Evolutionary conservation across 768 basidiomycete species (phyloP).

Genomic region (Cystobasidium ongulense): DNA sequence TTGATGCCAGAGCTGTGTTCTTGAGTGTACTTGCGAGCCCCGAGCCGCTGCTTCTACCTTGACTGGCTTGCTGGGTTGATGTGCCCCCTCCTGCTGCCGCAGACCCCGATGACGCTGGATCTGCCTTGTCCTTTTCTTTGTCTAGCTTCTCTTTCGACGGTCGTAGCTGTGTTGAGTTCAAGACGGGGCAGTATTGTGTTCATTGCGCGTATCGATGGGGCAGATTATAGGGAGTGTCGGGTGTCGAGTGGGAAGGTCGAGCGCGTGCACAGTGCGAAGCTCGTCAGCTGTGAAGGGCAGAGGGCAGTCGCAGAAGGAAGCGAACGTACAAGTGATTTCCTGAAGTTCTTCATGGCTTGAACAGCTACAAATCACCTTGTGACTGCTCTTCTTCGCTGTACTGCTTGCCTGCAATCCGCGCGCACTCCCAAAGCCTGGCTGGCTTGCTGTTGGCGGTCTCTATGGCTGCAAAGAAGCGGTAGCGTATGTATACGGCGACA

Average conservation of each 20-base stretch:
- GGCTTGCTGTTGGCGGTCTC: background rate
- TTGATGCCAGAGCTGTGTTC: conserved; percentile 9
- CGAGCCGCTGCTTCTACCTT: background rate
- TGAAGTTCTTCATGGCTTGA: background rate
- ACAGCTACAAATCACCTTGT: background rate
- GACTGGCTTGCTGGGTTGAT: background rate
- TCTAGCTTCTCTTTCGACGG: background rate
- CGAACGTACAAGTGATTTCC: background rate
- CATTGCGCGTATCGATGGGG: background rate
- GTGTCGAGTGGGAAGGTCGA: background rate
- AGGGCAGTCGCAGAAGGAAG: background rate
- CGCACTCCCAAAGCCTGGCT: background rate
- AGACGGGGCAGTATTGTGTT: no score
- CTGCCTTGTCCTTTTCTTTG: background rate
- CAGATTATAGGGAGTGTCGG: background rate
- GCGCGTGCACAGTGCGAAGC: background rate
- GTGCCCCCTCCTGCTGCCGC: background rate
- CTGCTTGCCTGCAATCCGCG: background rate
- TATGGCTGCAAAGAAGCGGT: no score
- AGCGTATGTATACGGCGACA: no score
- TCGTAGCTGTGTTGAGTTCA: background rate
- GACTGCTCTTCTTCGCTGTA: background rate
- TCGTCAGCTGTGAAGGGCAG: background rate
- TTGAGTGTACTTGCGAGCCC: background rate
- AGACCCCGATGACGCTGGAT: background rate